phyloP scores from a whole-genome alignment of 202 grass and related monocot genomes.

The Schoenoplectus tabernaemontani region DNA sequence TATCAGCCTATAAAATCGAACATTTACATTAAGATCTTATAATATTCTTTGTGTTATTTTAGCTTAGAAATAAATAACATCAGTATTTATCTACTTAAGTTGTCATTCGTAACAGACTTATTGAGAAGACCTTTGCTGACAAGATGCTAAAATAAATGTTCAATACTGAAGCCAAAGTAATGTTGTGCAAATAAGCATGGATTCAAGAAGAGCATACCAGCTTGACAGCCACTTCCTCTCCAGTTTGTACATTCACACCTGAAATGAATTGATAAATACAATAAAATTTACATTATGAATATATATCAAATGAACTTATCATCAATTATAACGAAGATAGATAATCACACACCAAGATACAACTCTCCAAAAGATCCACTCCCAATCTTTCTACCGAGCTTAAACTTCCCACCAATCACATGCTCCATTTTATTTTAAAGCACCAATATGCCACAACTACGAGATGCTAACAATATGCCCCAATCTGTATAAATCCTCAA shows the following conservation, averaged over 20 bases:
- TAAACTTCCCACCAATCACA: conserved; percentile 70
- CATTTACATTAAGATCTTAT: background rate
- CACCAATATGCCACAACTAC: background rate
- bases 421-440: conserved; percentile 53
- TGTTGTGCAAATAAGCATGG: background rate
- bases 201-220: conserved; percentile 60
- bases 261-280: conserved; percentile 20
- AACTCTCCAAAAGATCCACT: conserved; percentile 87
- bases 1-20: background rate
- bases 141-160: too few species aligned
- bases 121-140: too few species aligned
- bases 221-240: conserved; percentile 90
- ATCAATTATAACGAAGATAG: background rate
- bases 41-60: background rate
- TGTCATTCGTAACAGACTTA: background rate
- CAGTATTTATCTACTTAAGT: background rate
- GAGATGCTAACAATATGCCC: background rate
- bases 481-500: conserved; percentile 1
- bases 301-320: background rate
- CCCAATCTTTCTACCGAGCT: conserved; percentile 85
- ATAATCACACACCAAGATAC: conserved; percentile 52
- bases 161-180: background rate
- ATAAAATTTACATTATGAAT: conserved; percentile 10
- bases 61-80: background rate
- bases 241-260: conserved; percentile 83